Conservation (phyloP, 2,329 filamentous ascomycete genomes). For the Cercospora brassicicola region DNA sequence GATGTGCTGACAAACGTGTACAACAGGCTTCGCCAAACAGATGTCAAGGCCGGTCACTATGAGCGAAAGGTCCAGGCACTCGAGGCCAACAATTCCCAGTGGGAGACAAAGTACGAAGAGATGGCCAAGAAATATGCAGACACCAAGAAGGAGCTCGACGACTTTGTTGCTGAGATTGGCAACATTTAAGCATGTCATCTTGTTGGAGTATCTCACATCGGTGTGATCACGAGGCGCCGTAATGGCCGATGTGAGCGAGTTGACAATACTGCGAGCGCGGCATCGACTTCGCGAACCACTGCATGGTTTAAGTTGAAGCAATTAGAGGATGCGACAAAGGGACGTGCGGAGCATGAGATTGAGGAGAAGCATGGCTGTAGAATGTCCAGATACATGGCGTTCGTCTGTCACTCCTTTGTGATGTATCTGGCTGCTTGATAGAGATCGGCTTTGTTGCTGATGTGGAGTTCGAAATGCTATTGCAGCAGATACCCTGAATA, state of each 20-base stretch:
- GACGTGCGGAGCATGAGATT: neutral
- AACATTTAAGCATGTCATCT: slow-evolving; percentile 68
- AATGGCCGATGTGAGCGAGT: neutral
- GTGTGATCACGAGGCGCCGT: neutral
- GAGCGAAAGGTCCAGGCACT: slow-evolving; percentile 98
- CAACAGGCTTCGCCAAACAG: slow-evolving; percentile 92
- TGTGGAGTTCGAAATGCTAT: neutral
- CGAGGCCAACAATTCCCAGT: slow-evolving; percentile 86
- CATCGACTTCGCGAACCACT: neutral
- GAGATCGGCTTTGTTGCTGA: neutral
- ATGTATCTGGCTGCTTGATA: slow-evolving; percentile 10
- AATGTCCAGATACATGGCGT: neutral
- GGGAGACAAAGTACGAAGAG: slow-evolving; percentile 98
- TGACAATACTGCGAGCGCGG: neutral
- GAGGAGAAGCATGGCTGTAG: neutral
- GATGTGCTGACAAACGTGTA: slow-evolving; percentile 1
- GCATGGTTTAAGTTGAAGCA: neutral
- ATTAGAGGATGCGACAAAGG: neutral
- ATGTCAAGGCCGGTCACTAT: slow-evolving; percentile 98
- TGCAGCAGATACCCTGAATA: slow-evolving; percentile 13
- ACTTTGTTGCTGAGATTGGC: slow-evolving; percentile 87
- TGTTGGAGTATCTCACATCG: neutral
- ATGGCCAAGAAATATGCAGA: slow-evolving; percentile 84
- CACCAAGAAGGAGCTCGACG: slow-evolving; percentile 86
- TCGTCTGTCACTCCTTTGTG: neutral